Percentiles rank a stretch among this genome's conserved stretches.
Evolutionary conservation across 73 alveolate species (phyloP).

Genomic region (Uronychia setigera): DNA sequence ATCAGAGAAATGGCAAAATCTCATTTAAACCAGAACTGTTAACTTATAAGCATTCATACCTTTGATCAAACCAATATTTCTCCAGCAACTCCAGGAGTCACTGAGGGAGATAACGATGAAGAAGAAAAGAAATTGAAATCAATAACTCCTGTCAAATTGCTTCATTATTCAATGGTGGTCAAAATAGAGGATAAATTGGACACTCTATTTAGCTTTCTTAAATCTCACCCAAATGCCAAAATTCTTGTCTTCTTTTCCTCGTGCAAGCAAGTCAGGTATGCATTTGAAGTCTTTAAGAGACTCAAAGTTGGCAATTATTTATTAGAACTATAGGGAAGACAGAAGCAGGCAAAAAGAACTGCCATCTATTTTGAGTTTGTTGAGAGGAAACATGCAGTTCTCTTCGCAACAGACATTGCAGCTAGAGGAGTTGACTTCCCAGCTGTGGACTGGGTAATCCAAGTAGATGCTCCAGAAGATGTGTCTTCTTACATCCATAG

Average conservation of each 20-base stretch:
- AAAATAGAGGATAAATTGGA: slow-evolving; percentile 90
- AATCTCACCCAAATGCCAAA: slow-evolving; percentile 88
- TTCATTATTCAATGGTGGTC: slow-evolving; percentile 77
- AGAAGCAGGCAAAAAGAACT: slow-evolving; percentile 87
- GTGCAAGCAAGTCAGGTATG: slow-evolving; percentile 90
- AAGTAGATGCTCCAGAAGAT: slow-evolving; percentile 92
- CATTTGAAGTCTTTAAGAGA: slow-evolving; percentile 78
- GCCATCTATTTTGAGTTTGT: slow-evolving; percentile 88
- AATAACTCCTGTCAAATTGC: slow-evolving; percentile 81
- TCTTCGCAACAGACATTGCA: slow-evolving; percentile 92
- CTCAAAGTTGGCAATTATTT: slow-evolving; percentile 74
- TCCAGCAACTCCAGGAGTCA: not conserved
- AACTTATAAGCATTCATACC: not conserved
- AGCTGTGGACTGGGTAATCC: slow-evolving; percentile 93
- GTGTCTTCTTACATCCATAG: slow-evolving; percentile 89
- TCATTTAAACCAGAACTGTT: slow-evolving; percentile 4
- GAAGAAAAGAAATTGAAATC: slow-evolving; percentile 8
- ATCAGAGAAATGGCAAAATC: slow-evolving; percentile 46
- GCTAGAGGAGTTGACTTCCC: slow-evolving; percentile 97
- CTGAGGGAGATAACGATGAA: slow-evolving; percentile 16
- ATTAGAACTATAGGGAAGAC: slow-evolving; percentile 90
- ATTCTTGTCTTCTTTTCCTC: slow-evolving; percentile 83
- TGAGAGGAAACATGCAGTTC: slow-evolving; percentile 80
- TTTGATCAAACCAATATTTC: not conserved
- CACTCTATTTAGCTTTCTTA: slow-evolving; percentile 89